A percentile compares a stretch with the other conserved stretches of the same genome.
Evolutionary conservation across 257 asterid genomes (phyloP).

Genomic region (Solanum appendiculatum): DNA sequence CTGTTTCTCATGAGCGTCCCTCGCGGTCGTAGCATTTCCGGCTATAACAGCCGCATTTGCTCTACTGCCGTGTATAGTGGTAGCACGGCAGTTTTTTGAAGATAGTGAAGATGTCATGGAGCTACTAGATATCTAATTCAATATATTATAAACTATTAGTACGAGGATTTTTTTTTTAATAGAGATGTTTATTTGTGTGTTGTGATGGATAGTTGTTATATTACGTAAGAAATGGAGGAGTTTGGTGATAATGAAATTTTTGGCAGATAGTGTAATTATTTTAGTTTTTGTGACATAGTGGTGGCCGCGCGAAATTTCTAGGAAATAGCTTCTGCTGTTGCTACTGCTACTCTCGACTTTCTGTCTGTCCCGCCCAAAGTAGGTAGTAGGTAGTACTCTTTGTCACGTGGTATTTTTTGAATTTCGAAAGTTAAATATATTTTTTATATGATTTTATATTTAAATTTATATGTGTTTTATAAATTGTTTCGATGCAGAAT

Average conservation of each 20-base stretch:
- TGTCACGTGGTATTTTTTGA: fast-evolving
- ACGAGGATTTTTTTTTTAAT: background rate
- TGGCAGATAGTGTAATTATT: background rate
- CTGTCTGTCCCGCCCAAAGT: background rate
- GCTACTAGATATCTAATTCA: background rate
- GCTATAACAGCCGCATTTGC: background rate
- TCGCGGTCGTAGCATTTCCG: background rate
- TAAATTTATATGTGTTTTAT: too few relatives aligned
- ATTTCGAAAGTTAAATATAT: fast-evolving
- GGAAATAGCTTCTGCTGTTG: background rate
- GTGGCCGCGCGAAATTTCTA: background rate
- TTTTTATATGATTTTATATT: too few relatives aligned
- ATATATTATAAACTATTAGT: background rate
- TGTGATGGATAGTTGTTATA: background rate
- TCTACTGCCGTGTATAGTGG: background rate
- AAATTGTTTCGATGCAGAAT: background rate
- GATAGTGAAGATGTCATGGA: background rate
- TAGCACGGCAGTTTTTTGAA: background rate
- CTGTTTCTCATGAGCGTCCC: constrained; percentile 3
- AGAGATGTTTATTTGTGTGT: background rate
- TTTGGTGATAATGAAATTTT: background rate
- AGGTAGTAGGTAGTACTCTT: background rate
- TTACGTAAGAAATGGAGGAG: background rate
- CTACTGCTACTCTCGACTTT: background rate
- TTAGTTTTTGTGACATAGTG: background rate